Base-by-base conservation (phyloP, 2,329 filamentous ascomycete species). In the Diplodia mutila region DNA sequence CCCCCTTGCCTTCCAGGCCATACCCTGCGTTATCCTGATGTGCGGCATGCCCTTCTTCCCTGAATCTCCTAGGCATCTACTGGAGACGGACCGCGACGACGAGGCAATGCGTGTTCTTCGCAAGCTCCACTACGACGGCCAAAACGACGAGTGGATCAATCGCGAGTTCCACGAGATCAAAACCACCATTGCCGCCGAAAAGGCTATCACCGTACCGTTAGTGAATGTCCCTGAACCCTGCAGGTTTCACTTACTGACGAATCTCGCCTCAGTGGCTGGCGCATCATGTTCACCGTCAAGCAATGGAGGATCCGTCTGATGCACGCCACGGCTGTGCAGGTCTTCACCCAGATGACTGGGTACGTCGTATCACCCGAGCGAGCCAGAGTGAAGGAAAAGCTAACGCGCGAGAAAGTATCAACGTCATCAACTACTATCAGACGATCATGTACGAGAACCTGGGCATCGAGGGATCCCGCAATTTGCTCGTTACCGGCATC, bases 331-430 rank as follows among this genome's bases (percentile, higher is more conserved):
- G 77, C 86, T 37, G 85, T 89, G 48, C 88, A 91, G 74, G 83
- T 88, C 69, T 89, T 91, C 72, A 87, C 88, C 57, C 88, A 90
- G 70, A 85, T 90, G 72, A 85, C 83, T n/a, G 86, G 86, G 79
- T 79, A 75, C 57, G 74, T 68, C 8, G 7, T 4, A 14, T 1
- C 21, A 11, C n/a, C 32, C 29, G 11, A 12, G 27, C 6, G 9
- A 4, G 25, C 39, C 34, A 11, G 8, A n/a, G 4, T 25, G 4
- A 12, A 23, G 37, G 4, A 46, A 21, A 34, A 18, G 42, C 61
- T 65, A 6, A 66, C 53, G 4, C 29, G 7, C 14, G 23, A 21
- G 21, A 1, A 29, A 78, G 76, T 27, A 79, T 79, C 68, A 83
- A 89, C 71, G 84, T 89, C 27, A 89, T 89, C 67, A 85, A 85